Evolutionary conservation across 805 yeast genomes (phyloP), one percentile per base, ranked within the genome.

Genomic region (Brettanomyces sp.): DNA sequence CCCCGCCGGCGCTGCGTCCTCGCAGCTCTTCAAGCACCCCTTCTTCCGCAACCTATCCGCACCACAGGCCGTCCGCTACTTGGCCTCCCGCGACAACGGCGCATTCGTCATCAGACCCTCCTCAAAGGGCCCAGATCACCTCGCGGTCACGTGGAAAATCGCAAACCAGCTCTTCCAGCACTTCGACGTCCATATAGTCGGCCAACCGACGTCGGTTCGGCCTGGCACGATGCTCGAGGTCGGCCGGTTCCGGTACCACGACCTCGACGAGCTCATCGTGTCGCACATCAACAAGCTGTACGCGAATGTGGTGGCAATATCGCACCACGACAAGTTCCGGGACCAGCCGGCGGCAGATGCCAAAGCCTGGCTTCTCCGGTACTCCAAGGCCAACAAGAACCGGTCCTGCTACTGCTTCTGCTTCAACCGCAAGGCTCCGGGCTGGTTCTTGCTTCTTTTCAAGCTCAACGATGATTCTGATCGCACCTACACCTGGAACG

Each of bases 101-200:
- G 95, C 87, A 55, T 77, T 88, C 66, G 95, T 93, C 21, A 85
- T 93, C 46, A 77, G 99, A 54, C 99, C 98, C 18, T 88, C 97
- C 0, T 87, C 95, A 8, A 79, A 82, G 51, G 99, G 99, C 39
- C 73, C 77, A 41, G 85, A 87, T 51, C 96, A 82, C 63, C 73
- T 93, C 54, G 89, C 96, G 3, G 82, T 91, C 38, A 91, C 99
- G 0, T 93, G 98, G 97, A 93, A 93, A 62, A 90, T 93, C 41
- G 93, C 86, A 49, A 91, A 86, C 59, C 85, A 82, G 60, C 67
- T 91, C 50, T 93, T 84, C 67, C 98, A 93, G 62, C 98, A 93
- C 62, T 69, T 93, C 52, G 93, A 89, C 55, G 85, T 93, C 41
- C 80, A 74, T 41, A 79, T 80, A 57, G 82, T 76, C 44, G 79